Evolutionary conservation across 129 eudicot genomes (phyloP), one percentile per base, ranked within the genome.

Genomic region (Artemisia annua): DNA sequence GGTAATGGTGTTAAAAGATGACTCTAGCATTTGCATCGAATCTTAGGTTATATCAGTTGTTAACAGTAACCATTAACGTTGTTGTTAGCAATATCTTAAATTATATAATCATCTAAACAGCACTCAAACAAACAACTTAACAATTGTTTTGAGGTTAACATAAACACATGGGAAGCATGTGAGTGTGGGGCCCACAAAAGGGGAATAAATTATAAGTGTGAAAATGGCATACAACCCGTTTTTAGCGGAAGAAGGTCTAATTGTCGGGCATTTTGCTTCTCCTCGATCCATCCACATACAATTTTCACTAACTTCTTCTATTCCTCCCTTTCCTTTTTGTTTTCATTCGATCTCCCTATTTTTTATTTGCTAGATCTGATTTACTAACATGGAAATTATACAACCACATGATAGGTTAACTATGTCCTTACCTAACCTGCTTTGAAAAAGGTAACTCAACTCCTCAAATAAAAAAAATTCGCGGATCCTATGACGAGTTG

Each of bases 101-200:
- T 28, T 28, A 28, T 28, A 28, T 28, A 28, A 28, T 28, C 30
- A 28, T 28, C 30, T 28, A 28, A 28, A 4, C 35, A 30, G 4
- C 35, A 30, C 35, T 30, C 6, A 30, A 16, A 13, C 11, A 15
- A 44, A 1, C 17, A 10, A 70, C 0, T 7, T 32, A 56, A 18
- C 17, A 71, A 7, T 14, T 5, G 48, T 22, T 5, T n/a, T 57
- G 56, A 11, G 12, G 32, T 50, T 56, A 64, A 26, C 24, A 68
- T 50, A 39, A 39, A 80, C 96, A 87, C 96, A 85, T 89, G 96
- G 96, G 87, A 60, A 75, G 86, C 96, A 89, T 87, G 96, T 89
- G 89, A 82, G 60, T 13, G 85, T 77, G 81, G 89, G 61, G 65
- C 87, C 88, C 77, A 81, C 85, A 0, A 78, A 72, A 51, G 53